Evolutionary conservation across 2,329 filamentous ascomycete species (phyloP), one percentile per base, ranked within the genome.

Genomic region (Penicillium aurantiogriseum): DNA sequence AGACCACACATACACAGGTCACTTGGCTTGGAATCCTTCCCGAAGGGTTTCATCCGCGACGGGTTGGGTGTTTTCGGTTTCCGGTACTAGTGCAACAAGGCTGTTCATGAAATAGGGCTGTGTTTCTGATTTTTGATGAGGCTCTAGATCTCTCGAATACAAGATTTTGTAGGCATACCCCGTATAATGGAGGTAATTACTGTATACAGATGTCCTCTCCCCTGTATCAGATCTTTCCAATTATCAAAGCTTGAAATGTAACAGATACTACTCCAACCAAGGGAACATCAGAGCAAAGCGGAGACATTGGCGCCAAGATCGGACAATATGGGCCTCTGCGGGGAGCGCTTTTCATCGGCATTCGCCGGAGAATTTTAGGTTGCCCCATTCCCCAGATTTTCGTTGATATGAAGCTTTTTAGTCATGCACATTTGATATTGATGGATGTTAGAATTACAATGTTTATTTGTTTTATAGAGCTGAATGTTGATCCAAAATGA

Each of bases 221-320:
- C 25, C 42, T 19, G 25, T 44, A 19, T 29, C 17, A 25, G 15
- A 8, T 23, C 17, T n/a, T 4, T 10, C 21, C 21, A 25, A 17
- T 15, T 44, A 15, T 25, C 8, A 10, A 35, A 47, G 31, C 45
- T 35, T 35, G 19, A n/a, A 17, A 46, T 19, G 15, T 45, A 13
- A 15, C 50, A 51, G 57, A 57, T 42, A 17, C 23, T 11, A 27
- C 23, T 27, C 23, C 38, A 40, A 13, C 29, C 19, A 40, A 13
- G 13, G 23, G 23, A 54, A 59, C 57, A 43, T 10, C 21, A 11
- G 23, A 8, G 21, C 15, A 44, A 43, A 56, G 46, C 52, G 52
- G 45, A 54, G 52, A 50, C 27, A 50, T 54, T 49, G 43, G 43
- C 44, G 52, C 44, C 52, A 54, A 54, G 51, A 19, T 19, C 17